phyloP scores from a whole-genome alignment of 768 basidiomycete genomes.

The Boletus subcaerulescens region DNA sequence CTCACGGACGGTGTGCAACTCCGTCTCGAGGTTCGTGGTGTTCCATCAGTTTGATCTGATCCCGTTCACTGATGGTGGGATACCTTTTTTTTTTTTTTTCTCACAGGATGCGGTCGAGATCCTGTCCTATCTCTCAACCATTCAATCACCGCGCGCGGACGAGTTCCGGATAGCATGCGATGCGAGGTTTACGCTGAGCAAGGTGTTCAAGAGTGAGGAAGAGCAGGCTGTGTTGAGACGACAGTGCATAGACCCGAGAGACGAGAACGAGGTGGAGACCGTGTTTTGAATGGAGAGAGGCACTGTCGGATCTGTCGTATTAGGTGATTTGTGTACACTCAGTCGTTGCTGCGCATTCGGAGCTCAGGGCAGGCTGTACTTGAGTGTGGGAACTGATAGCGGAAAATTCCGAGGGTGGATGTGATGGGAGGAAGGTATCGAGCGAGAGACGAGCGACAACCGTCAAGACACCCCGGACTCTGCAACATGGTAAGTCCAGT shows the following conservation, averaged over 20 bases:
- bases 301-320: not conserved
- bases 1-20: conserved; percentile 43
- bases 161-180: conserved; percentile 61
- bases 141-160: conserved; percentile 51
- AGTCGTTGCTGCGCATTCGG: too few relatives aligned
- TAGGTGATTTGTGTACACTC: not conserved
- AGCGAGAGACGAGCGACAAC: conserved; percentile 17
- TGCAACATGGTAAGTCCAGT: conserved; percentile 31
- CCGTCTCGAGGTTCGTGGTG: conserved; percentile 42
- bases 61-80: not conserved
- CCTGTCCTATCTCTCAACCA: conserved; percentile 45
- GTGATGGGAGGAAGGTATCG: not conserved
- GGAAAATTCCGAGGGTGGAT: conserved; percentile 21
- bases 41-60: too few relatives aligned
- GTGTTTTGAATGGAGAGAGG: conserved; percentile 20
- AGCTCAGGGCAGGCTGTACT: conserved; percentile 27
- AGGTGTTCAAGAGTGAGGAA: conserved; percentile 56
- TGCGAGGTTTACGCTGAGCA: conserved; percentile 55
- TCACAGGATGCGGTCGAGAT: conserved; percentile 51
- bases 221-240: conserved; percentile 46
- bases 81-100: not conserved
- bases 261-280: conserved; percentile 22
- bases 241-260: conserved; percentile 18
- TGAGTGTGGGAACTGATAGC: conserved; percentile 17
- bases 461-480: conserved; percentile 23